phyloP scores from a whole-genome alignment of 192 early-diverging fungal genomes.

The Coemansia sp. region DNA sequence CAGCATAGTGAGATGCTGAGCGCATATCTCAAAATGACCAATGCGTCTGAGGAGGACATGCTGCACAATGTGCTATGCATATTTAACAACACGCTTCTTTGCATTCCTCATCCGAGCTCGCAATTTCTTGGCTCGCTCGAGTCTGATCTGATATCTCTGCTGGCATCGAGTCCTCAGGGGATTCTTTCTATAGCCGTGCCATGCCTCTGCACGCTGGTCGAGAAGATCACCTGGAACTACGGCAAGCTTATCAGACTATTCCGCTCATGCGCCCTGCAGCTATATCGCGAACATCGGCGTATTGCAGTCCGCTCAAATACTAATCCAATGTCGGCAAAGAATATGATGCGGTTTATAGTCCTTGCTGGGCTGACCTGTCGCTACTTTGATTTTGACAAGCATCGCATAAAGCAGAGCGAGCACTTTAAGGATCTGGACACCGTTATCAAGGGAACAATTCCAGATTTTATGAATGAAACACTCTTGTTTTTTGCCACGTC shows the following conservation, averaged over 20 bases:
- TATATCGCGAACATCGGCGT: conserved; percentile 51
- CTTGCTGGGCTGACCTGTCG: conserved; percentile 72
- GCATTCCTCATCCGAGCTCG: conserved; percentile 56
- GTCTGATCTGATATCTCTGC: conserved; percentile 58
- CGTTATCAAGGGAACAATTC: conserved; percentile 22
- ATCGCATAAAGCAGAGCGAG: conserved; percentile 34
- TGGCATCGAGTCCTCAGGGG: conserved; percentile 59
- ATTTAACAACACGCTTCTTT: conserved; percentile 53
- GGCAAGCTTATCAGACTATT: conserved; percentile 57
- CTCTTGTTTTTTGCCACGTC: conserved; percentile 49
- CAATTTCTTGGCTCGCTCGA: conserved; percentile 61
- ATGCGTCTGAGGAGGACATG: conserved; percentile 53
- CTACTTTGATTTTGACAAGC: conserved; percentile 79
- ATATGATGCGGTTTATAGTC: conserved; percentile 68
- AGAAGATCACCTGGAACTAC: conserved; percentile 58
- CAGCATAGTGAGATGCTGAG: conserved; percentile 55
- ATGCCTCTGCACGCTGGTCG: conserved; percentile 71
- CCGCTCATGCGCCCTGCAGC: conserved; percentile 55
- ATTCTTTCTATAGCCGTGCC: conserved; percentile 67
- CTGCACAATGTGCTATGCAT: conserved; percentile 57
- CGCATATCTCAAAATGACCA: conserved; percentile 58
- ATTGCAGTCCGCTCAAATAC: conserved; percentile 22
- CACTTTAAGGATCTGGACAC: conserved; percentile 47
- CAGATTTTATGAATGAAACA: conserved; percentile 38
- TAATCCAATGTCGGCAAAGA: conserved; percentile 38